phyloP scores from a whole-genome alignment of 1,139 yeast species.

The Kodamaea plutei region DNA sequence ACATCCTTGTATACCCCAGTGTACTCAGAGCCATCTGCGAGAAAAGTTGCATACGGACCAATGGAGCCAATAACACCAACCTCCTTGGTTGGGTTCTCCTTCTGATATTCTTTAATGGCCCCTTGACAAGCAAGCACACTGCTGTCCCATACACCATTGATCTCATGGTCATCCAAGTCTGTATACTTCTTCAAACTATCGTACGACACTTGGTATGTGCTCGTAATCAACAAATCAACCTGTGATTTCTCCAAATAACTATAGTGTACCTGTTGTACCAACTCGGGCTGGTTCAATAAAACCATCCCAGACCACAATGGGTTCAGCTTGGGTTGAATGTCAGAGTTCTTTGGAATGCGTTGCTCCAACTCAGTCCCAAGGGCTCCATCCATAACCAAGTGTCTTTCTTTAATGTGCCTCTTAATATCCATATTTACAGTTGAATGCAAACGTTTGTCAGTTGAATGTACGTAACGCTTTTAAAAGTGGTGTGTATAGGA shows the following conservation, averaged over 20 bases:
- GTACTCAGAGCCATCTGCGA: constrained; percentile 66
- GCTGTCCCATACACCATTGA: constrained; percentile 25
- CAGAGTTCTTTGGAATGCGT: constrained; percentile 12
- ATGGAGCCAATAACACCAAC: constrained; percentile 51
- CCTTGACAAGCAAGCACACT: constrained; percentile 28
- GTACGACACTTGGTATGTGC: constrained; percentile 60
- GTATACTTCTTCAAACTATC: constrained; percentile 34
- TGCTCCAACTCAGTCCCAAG: constrained; percentile 17
- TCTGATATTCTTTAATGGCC: constrained; percentile 19
- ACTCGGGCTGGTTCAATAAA: constrained; percentile 42
- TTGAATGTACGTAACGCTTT: too few relatives aligned
- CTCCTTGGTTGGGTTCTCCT: constrained; percentile 2
- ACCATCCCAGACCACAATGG: constrained; percentile 63
- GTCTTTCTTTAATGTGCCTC: constrained; percentile 3
- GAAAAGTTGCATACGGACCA: constrained; percentile 71
- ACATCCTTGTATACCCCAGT: constrained; percentile 53
- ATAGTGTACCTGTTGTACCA: constrained; percentile 47
- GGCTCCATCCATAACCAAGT: constrained; percentile 17
- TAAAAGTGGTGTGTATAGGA: too few relatives aligned
- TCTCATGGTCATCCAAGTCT: constrained; percentile 23
- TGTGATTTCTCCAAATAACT: constrained; percentile 48
- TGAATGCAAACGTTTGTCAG: constrained; percentile 7
- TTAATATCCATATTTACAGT: constrained; percentile 8
- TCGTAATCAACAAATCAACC: constrained; percentile 52
- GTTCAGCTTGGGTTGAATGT: constrained; percentile 21